Percentiles rank a stretch among this genome's conserved stretches.
phyloP scores from a whole-genome alignment of 108 stramenopile species.

The Chaetoceros tenuissimus region DNA sequence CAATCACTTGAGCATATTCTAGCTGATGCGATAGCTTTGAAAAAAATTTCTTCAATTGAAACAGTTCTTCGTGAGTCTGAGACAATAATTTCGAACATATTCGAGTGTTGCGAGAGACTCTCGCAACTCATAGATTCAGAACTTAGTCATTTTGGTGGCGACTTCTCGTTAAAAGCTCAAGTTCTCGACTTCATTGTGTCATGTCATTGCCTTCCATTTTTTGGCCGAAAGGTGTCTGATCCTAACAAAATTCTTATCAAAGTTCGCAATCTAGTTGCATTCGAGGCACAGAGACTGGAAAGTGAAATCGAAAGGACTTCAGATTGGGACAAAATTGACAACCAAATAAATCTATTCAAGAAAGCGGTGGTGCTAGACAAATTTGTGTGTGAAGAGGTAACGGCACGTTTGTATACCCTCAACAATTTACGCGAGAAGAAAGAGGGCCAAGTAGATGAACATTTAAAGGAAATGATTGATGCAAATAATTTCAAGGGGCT shows the following conservation, averaged over 20 bases:
- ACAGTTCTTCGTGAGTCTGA: no score
- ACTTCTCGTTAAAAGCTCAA: constrained; percentile 8
- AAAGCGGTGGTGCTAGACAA: constrained; percentile 25
- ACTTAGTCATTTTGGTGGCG: constrained; percentile 11
- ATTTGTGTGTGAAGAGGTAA: constrained; percentile 20
- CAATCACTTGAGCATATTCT: no score
- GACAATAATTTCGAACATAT: no score
- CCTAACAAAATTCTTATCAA: constrained; percentile 6
- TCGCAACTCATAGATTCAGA: constrained; percentile 3
- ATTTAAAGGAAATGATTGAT: constrained; percentile 21
- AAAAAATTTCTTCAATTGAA: no score
- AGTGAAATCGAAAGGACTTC: constrained; percentile 23
- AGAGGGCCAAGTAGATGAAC: constrained; percentile 31
- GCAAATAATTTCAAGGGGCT: constrained; percentile 34
- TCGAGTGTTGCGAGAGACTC: no score
- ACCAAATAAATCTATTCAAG: constrained; percentile 16
- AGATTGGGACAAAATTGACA: constrained; percentile 38
- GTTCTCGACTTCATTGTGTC: constrained; percentile 6
- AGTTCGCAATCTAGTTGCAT: constrained; percentile 17
- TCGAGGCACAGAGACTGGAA: constrained; percentile 24
- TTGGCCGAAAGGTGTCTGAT: constrained; percentile 7
- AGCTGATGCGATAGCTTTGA: no score
- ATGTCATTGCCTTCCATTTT: constrained; percentile 1
- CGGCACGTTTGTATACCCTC: constrained; percentile 18
- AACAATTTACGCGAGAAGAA: constrained; percentile 28